phyloP scores from a whole-genome alignment of 169 alveolate genomes.

The Babesia microti region DNA sequence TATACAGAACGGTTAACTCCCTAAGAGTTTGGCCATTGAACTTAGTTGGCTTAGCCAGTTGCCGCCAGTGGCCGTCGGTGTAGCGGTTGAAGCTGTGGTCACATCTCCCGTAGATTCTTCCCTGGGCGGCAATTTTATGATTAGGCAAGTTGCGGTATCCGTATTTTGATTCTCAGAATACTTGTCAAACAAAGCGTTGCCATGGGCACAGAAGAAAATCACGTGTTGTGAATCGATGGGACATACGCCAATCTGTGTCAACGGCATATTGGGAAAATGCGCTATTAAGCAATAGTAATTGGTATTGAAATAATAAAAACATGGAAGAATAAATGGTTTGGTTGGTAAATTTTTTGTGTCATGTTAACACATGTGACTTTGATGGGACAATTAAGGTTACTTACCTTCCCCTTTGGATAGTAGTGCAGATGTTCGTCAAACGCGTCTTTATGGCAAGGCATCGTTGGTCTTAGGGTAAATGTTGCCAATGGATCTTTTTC shows the following conservation, averaged over 20 bases:
- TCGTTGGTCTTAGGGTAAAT: slow-evolving; percentile 16
- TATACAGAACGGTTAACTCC: neutral
- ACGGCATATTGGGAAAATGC: too few species aligned
- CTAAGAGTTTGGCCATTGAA: slow-evolving; percentile 32
- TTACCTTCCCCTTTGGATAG: slow-evolving; percentile 30
- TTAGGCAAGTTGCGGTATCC: neutral
- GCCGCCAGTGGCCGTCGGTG: slow-evolving; percentile 1
- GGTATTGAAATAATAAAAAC: neutral
- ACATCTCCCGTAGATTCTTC: slow-evolving; percentile 4
- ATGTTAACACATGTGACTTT: too few species aligned
- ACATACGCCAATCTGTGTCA: slow-evolving; percentile 46
- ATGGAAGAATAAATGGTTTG: too few species aligned
- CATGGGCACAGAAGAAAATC: slow-evolving; percentile 44
- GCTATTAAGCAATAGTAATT: neutral
- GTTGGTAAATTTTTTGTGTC: too few species aligned
- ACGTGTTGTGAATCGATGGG: slow-evolving; percentile 19
- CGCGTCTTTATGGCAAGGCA: slow-evolving; percentile 6
- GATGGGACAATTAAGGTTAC: too few species aligned
- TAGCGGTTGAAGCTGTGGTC: neutral
- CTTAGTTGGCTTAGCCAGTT: slow-evolving; percentile 46
- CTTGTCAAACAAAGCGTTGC: slow-evolving; percentile 20
- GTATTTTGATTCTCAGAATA: slow-evolving; percentile 2
- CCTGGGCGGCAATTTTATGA: neutral
- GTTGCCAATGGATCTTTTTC: slow-evolving; percentile 34
- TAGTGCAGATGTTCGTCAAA: slow-evolving; percentile 35